Conservation (phyloP, 2,329 filamentous ascomycete genomes). For the Allantophomopsis cytisporea region DNA sequence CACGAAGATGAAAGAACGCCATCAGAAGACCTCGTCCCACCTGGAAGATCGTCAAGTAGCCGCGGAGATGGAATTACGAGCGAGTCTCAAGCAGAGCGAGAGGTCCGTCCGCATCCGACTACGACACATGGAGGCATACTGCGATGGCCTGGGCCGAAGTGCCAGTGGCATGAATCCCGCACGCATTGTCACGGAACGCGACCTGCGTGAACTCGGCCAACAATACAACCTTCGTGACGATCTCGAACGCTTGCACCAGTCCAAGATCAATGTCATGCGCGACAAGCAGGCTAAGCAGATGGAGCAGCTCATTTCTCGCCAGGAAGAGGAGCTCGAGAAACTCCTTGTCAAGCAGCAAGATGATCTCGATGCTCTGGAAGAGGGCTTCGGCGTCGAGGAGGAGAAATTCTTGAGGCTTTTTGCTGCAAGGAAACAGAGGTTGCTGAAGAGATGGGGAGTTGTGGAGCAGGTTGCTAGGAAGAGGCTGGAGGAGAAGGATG, state of each 20-base stretch:
- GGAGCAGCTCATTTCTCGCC: slow-evolving; percentile 41
- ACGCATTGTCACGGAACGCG: slow-evolving; percentile 42
- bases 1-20: slow-evolving; percentile 39
- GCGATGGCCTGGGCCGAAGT: slow-evolving; percentile 34
- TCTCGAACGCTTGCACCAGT: slow-evolving; percentile 42
- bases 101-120: slow-evolving; percentile 41
- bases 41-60: slow-evolving; percentile 49
- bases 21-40: slow-evolving; percentile 35
- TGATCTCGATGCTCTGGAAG: slow-evolving; percentile 33
- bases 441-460: slow-evolving; percentile 37
- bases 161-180: slow-evolving; percentile 25
- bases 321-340: slow-evolving; percentile 34
- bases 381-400: slow-evolving; percentile 33
- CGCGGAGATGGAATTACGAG: slow-evolving; percentile 45
- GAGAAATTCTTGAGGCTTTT: slow-evolving; percentile 32
- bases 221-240: slow-evolving; percentile 47
- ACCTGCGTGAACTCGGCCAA: slow-evolving; percentile 42
- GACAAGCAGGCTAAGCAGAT: slow-evolving; percentile 48
- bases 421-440: slow-evolving; percentile 25
- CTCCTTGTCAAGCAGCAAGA: slow-evolving; percentile 29
- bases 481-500: slow-evolving; percentile 32
- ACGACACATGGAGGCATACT: slow-evolving; percentile 56
- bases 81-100: slow-evolving; percentile 40
- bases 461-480: slow-evolving; percentile 37
- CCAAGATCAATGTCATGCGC: slow-evolving; percentile 51